A percentile compares a stretch with the other conserved stretches of the same genome.
These are phyloP conservation scores for Parafenestella ontariensis DNA, from an alignment of 2,329 filamentous ascomycete species.

Conservation along the genomic window DNA sequence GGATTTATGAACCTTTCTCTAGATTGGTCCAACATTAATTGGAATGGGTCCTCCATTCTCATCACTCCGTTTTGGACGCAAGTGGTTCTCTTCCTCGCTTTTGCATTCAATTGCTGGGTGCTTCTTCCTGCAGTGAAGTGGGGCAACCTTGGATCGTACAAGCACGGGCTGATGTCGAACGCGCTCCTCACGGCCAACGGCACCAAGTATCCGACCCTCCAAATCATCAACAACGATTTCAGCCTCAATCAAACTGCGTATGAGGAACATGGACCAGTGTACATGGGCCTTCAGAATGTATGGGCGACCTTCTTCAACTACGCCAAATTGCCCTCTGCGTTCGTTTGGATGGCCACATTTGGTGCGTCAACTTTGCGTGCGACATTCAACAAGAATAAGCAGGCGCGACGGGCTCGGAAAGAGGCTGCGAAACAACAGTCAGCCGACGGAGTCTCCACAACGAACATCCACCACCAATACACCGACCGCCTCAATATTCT, in stretches of 20 bases:
- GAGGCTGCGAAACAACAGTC: slow-evolving; percentile 44
- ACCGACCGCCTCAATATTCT: slow-evolving; percentile 66
- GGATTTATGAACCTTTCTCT: slow-evolving; percentile 66
- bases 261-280: slow-evolving; percentile 61
- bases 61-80: slow-evolving; percentile 67
- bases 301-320: slow-evolving; percentile 69
- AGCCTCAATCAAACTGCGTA: slow-evolving; percentile 59
- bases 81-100: slow-evolving; percentile 62
- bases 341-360: slow-evolving; percentile 66
- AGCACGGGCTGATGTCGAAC: slow-evolving; percentile 66
- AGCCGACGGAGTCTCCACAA: slow-evolving; percentile 21
- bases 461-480: slow-evolving; percentile 61
- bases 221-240: slow-evolving; percentile 53
- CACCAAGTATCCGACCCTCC: slow-evolving; percentile 53
- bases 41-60: slow-evolving; percentile 50
- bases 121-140: slow-evolving; percentile 66
- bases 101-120: slow-evolving; percentile 65
- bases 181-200: slow-evolving; percentile 60
- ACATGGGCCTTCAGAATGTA: slow-evolving; percentile 64
- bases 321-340: slow-evolving; percentile 64
- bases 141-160: slow-evolving; percentile 61
- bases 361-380: slow-evolving; percentile 58
- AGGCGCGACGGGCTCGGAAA: slow-evolving; percentile 14
- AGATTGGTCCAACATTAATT: slow-evolving; percentile 67
- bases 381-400: slow-evolving; percentile 51